These are phyloP conservation scores for Pascua sp. DNA, from an alignment of 1,284 basidiomycete species.

Conservation along the genomic window DNA sequence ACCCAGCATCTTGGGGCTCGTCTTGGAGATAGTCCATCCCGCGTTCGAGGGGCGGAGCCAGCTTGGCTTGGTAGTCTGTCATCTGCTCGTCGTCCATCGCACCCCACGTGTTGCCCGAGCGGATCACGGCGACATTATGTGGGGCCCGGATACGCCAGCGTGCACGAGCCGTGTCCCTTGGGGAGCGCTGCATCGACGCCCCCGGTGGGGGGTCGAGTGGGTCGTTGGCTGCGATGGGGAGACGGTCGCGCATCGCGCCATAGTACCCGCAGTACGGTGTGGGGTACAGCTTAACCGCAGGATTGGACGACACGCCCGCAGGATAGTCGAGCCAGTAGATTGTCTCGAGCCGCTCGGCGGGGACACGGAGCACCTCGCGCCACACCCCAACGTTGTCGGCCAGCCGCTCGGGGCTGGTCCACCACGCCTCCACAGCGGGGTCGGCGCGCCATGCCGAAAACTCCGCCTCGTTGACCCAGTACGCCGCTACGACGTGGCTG, in stretches of 20 bases:
- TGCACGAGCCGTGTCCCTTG: background rate
- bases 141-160: constrained; percentile 4
- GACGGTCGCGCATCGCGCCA: constrained; percentile 15
- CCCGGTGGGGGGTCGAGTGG: background rate
- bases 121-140: constrained; percentile 9
- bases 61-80: constrained; percentile 5
- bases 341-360: constrained; percentile 5
- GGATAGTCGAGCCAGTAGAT: constrained; percentile 17
- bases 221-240: background rate
- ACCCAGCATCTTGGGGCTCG: constrained; percentile 1
- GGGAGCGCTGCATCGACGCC: background rate
- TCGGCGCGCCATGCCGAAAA: constrained; percentile 1
- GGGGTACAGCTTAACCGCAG: constrained; percentile 5
- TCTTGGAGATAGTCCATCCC: constrained; percentile 10
- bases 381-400: background rate
- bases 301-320: constrained; percentile 4
- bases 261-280: constrained; percentile 20
- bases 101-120: constrained; percentile 11
- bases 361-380: constrained; percentile 10
- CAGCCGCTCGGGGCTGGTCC: background rate
- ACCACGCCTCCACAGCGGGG: constrained; percentile 6
- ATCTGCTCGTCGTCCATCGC: constrained; percentile 11
- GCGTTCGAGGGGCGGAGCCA: constrained; percentile 7
- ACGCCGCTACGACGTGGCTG: constrained; percentile 12
- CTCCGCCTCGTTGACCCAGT: background rate